Base-by-base conservation (phyloP, 306 rosid genomes). In the Astragalus glycyphyllos region DNA sequence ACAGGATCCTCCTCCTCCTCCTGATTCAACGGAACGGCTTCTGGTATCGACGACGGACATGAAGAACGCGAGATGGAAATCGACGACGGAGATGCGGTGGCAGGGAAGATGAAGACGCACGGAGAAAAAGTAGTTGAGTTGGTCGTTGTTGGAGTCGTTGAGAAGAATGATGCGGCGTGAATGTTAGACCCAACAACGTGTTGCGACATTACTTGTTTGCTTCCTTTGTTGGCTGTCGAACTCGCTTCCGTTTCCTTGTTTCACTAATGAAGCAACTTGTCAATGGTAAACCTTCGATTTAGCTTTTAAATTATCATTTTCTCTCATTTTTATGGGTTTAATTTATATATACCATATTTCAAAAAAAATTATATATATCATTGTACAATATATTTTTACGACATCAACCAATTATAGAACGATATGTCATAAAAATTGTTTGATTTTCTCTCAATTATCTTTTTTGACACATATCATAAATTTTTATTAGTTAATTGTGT, bases 201-300 rank as follows among this genome's bases (percentile, higher is more conserved):
- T 65, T 65, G 31, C n/a, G 58, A 17, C 71, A 65, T 65, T 63
- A n/a, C 17, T 53, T n/a, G n/a, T n/a, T 2, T 16, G 67, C 4
- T 63, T 26, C 17, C 15, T 14, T 14, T 11, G 66, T 3, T 58
- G 8, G 17, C 6, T 32, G 12, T 14, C 1, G 49, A 4, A 13
- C 49, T 15, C 15, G 9, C 16, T 7, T 40, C 7, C 44, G 44
- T 2, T 38, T 38, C 45, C 9, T 40, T 40, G 6, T 37, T 37
- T 26, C 31, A 26, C 31, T 26, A 26, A 26, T 26, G 4, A 26
- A 23, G 29, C 29, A 23, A 23, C 29, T 23, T 23, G 29, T 23
- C 29, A 23, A 23, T 23, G 2, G 2, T 23, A 23, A 23, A 23
- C 29, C 29, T 23, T 23, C 29, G 2, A 1, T 23, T 23, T 23